phyloP scores from a whole-genome alignment of 805 yeast species.

The Yarrowia divulgata region DNA sequence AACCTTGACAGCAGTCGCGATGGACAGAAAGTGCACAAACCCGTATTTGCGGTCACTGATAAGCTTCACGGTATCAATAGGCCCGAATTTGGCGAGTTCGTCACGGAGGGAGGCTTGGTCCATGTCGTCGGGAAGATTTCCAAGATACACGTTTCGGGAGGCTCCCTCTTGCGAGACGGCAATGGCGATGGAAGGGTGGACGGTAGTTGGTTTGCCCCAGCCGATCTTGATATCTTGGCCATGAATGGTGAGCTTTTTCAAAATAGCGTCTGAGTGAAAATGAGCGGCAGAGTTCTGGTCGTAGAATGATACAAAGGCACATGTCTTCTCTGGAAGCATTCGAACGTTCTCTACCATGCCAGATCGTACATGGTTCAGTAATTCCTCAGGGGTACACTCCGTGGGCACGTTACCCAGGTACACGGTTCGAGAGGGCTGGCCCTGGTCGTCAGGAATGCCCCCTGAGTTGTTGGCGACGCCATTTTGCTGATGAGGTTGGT shows the following conservation, averaged over 20 bases:
- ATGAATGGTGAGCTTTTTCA: slow-evolving; percentile 79
- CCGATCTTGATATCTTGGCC: slow-evolving; percentile 87
- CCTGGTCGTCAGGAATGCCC: slow-evolving; percentile 3
- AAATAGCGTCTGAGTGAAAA: slow-evolving; percentile 91
- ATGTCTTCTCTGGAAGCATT: slow-evolving; percentile 80
- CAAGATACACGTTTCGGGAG: slow-evolving; percentile 91
- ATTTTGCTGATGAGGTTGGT: slow-evolving; percentile 27
- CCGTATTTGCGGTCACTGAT: slow-evolving; percentile 74
- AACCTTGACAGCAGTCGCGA: slow-evolving; percentile 83
- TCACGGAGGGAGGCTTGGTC: slow-evolving; percentile 70
- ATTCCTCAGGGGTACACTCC: slow-evolving; percentile 79
- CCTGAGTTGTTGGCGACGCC: slow-evolving; percentile 40
- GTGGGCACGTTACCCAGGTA: slow-evolving; percentile 87
- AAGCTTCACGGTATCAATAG: slow-evolving; percentile 83
- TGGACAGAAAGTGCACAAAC: slow-evolving; percentile 90
- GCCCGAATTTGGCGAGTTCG: slow-evolving; percentile 78
- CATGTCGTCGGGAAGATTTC: slow-evolving; percentile 71
- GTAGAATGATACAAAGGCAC: slow-evolving; percentile 89
- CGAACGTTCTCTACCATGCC: slow-evolving; percentile 82
- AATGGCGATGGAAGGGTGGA: slow-evolving; percentile 74
- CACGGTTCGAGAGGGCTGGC: slow-evolving; percentile 66
- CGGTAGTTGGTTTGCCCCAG: slow-evolving; percentile 86
- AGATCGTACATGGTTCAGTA: slow-evolving; percentile 88
- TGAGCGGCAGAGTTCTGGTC: slow-evolving; percentile 88
- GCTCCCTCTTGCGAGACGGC: slow-evolving; percentile 87